Base-by-base conservation (phyloP, 805 yeast species). In the Spencermartinsiella europaea region DNA sequence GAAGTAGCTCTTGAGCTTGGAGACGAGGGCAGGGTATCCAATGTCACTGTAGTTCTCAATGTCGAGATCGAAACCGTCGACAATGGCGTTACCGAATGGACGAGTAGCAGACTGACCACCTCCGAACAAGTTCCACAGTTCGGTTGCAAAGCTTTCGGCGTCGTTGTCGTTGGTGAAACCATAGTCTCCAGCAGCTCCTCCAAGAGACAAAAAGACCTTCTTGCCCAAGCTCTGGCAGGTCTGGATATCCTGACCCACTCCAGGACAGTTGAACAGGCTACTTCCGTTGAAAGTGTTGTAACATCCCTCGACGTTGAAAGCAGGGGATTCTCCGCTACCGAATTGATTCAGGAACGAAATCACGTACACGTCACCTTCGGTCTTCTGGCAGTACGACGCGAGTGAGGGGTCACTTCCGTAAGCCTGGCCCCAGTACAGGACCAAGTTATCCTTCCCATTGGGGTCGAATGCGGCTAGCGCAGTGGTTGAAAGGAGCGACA, bases 361-460 rank as follows among this genome's bases (percentile, higher is more conserved):
- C 7, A 88, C 58, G 46, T 56, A 61, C 15, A 64, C 59, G 44
- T 86, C 95, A 20, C 84, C 86, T 38, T 77, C 73, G 46, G 76
- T 75, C 40, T 79, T 70, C 48, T 71, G 69, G 71, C 95, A 88
- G 70, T 86, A 85, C 36, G 70, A 63, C 1, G 70, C 62, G 4
- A 79, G 63, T 2, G 62, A 57, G 21, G 68, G 58, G 50, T 73
- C 76, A 5, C 69, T 58, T 3, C 83, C 83, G 16, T 74, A 78
- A 51, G 76, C 73, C 65, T 85, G 95, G 41, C 95, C 95, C 95
- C 95, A 85, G 66, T 85, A 85, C 4, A 83, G 73, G 16, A 81
- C 93, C 35, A 85, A 78, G 54, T 83, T 81, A 39, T 70, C 60
- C 35, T 73, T 70, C 21, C 79, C 64, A 15, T 40, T 37, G 5